Conservation (phyloP, 495 filamentous ascomycete species). For the Tuber brumale region DNA sequence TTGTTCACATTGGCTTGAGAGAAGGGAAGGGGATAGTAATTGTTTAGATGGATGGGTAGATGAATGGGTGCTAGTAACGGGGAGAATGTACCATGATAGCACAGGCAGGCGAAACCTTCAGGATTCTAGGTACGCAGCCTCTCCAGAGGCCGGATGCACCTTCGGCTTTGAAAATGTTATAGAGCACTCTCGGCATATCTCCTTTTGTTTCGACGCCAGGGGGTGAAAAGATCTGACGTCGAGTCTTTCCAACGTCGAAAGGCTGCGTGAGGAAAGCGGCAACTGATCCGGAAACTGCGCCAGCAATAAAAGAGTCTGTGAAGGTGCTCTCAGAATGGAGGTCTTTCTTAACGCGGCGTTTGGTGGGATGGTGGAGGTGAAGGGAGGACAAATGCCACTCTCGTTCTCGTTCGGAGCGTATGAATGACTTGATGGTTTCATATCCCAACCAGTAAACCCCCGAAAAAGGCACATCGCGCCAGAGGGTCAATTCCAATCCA, state of each 20-base stretch:
- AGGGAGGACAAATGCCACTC: conserved; percentile 14
- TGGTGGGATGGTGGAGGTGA: conserved; percentile 13
- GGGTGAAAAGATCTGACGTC: conserved; percentile 69
- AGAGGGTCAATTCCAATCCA: conserved; percentile 85
- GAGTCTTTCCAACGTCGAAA: conserved; percentile 95
- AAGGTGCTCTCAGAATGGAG: conserved; percentile 60
- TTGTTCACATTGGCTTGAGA: neutral
- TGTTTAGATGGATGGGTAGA: neutral
- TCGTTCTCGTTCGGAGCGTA: conserved; percentile 21
- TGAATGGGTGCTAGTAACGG: neutral
- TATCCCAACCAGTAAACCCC: conserved; percentile 98
- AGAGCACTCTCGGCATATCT: conserved; percentile 68
- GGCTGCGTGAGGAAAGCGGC: conserved; percentile 89
- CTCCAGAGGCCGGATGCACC: conserved; percentile 74
- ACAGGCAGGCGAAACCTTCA: conserved; percentile 93
- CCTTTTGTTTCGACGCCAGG: conserved; percentile 6
- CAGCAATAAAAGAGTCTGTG: conserved; percentile 79
- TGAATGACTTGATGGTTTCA: conserved; percentile 54
- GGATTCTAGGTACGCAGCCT: conserved; percentile 80
- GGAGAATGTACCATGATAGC: conserved; percentile 69
- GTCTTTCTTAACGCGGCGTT: conserved; percentile 43
- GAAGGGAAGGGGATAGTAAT: neutral
- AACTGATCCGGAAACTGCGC: conserved; percentile 70
- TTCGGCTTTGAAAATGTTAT: conserved; percentile 81
- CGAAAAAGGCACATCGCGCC: conserved; percentile 95